A percentile compares a stretch with the other conserved stretches of the same genome.
These are phyloP conservation scores for Mimosa pudica DNA, from an alignment of 306 rosid species.

Conservation along the genomic window DNA sequence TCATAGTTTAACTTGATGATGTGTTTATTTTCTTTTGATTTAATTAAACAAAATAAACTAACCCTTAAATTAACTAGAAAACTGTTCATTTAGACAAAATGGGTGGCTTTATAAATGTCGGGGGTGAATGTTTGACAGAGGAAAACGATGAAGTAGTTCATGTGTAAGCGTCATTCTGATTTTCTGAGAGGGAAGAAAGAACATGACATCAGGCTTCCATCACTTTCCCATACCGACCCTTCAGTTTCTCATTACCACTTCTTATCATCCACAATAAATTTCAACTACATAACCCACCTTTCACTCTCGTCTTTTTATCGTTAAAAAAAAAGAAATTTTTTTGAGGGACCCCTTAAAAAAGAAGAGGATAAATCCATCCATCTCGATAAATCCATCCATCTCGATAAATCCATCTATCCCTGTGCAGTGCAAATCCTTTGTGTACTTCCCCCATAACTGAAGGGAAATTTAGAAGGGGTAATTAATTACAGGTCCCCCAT, in stretches of 20 bases:
- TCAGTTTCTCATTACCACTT: neutral
- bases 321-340: neutral
- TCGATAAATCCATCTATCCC: neutral
- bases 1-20: too few relatives aligned
- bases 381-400: neutral
- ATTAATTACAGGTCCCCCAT: too few relatives aligned
- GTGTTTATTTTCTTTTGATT: too few relatives aligned
- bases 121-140: neutral
- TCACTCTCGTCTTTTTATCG: neutral
- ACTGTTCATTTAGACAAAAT: too few relatives aligned
- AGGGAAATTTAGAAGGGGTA: too few relatives aligned
- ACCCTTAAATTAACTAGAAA: too few relatives aligned
- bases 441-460: conserved; percentile 41
- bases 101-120: too few relatives aligned
- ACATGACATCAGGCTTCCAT: conserved; percentile 26
- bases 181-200: conserved; percentile 27
- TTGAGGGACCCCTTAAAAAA: conserved; percentile 18
- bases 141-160: conserved; percentile 34
- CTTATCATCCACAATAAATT: conserved; percentile 8
- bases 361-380: conserved; percentile 37
- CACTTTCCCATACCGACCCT: conserved; percentile 4
- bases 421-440: conserved; percentile 38
- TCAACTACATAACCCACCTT: neutral
- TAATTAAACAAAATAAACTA: too few relatives aligned
- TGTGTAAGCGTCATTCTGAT: conserved; percentile 31